Base-by-base conservation (phyloP, 2,329 filamentous ascomycete species). In the Botrytis porri region DNA sequence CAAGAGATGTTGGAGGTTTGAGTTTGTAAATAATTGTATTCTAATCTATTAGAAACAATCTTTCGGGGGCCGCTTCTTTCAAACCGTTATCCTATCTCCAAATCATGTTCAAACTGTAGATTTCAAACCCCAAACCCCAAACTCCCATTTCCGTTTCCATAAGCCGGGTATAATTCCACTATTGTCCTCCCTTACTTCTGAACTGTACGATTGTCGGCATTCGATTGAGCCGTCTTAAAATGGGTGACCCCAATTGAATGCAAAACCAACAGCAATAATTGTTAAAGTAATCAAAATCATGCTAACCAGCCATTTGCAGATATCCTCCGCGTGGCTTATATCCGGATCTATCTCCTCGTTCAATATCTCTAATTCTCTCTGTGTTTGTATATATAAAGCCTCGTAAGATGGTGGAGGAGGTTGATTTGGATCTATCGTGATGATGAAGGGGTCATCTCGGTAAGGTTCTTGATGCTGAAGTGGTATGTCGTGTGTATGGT, bases 281-380 rank as follows among this genome's bases (percentile, higher is more conserved):
- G 77, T 79, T 59, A 79, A 72, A 3, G 74, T 74, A 35, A 80
- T 74, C n/a, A 79, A 72, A 60, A 80, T 35, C 79, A 80, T 80
- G 16, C 76, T 76, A 41, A 80, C 77, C 43, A 80, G 70, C 77
- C 77, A 80, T 66, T 79, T 79, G 25, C 75, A 78, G 25, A 80
- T 63, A 67, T 79, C 79, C 54, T 79, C 77, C 8, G 75, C 73
- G 20, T 76, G 76, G 35, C 73, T 73, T 2, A 48, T 73, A 57
- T 78, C 77, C 1, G 64, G 66, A 57, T 77, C 76, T 41, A 77
- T 73, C 25, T 75, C 69, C 57, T 75, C 63, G 60, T 76, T 64
- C 73, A 78, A 51, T 41, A 69, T 74, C 32, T 76, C 73, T 72
- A 77, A 71, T 41, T 77, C 77, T 7, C 73, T 71, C 29, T 76